These are phyloP conservation scores for Rhodomyrtus tomentosa DNA, from an alignment of 345 rosid genomes.

Conservation along the genomic window DNA sequence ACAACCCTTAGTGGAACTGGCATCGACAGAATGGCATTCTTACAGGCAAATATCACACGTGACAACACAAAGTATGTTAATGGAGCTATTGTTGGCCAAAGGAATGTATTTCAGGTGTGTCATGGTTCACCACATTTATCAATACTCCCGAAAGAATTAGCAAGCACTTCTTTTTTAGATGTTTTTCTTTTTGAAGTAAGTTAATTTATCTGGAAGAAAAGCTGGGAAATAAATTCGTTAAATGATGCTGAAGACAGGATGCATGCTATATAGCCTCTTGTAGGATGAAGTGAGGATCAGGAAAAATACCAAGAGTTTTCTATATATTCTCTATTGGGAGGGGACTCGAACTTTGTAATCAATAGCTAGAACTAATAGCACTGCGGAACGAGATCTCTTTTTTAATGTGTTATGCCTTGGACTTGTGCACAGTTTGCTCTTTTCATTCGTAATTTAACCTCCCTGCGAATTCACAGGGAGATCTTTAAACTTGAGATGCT, in stretches of 20 bases:
- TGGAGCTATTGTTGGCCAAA: slow-evolving; percentile 94
- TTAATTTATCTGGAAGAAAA: not conserved
- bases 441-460: not conserved
- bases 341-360: not conserved
- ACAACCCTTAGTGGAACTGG: slow-evolving; percentile 99
- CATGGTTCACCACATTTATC: not conserved
- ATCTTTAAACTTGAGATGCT: not conserved
- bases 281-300: not conserved
- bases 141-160: not conserved
- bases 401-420: not conserved
- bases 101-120: slow-evolving; percentile 95
- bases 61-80: slow-evolving; percentile 91
- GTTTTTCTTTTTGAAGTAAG: not conserved
- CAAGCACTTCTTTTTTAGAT: not conserved
- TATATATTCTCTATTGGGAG: not conserved
- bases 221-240: not conserved
- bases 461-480: not conserved
- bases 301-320: not conserved
- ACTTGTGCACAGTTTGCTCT: not conserved
- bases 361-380: not conserved
- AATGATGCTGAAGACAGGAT: not conserved
- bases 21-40: slow-evolving; percentile 77
- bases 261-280: not conserved
- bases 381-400: not conserved
- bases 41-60: slow-evolving; percentile 93